Percentiles rank a stretch among this genome's conserved stretches.
Evolutionary conservation across 2,329 filamentous ascomycete species (phyloP).

Genomic region (Penicillium sp.): DNA sequence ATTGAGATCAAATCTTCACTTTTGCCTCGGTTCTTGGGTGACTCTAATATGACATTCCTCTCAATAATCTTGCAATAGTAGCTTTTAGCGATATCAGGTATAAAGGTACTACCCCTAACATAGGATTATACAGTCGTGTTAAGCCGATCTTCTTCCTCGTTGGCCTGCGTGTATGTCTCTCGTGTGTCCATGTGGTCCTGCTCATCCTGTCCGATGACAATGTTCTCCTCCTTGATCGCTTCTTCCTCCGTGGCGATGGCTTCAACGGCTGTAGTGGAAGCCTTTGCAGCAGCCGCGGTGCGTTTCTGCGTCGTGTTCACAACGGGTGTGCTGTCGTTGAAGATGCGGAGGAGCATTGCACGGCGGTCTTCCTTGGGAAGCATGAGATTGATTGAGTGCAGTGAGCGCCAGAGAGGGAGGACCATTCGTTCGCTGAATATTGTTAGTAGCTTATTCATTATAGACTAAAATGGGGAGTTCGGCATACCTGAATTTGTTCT

Average conservation of each 20-base stretch:
- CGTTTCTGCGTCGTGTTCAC: constrained; percentile 62
- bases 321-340: constrained; percentile 84
- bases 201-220: constrained; percentile 44
- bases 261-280: constrained; percentile 23
- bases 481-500: constrained; percentile 60
- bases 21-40: not conserved
- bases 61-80: constrained; percentile 3
- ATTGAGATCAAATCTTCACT: not conserved
- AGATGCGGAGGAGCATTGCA: constrained; percentile 89
- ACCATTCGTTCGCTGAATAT: constrained; percentile 74
- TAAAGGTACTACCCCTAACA: constrained; percentile 14
- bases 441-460: constrained; percentile 26
- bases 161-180: constrained; percentile 50
- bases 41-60: no score
- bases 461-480: not conserved
- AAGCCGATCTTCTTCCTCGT: constrained; percentile 51
- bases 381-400: constrained; percentile 94
- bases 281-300: constrained; percentile 17
- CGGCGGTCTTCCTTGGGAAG: constrained; percentile 94
- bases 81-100: constrained; percentile 9
- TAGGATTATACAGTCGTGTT: constrained; percentile 52
- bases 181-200: constrained; percentile 46
- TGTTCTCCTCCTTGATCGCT: constrained; percentile 46
- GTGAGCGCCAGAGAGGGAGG: constrained; percentile 90
- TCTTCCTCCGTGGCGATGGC: constrained; percentile 39